Evolutionary conservation across 1,284 basidiomycete species (phyloP), one percentile per base, ranked within the genome.

Genomic region (Flammula alnicola): DNA sequence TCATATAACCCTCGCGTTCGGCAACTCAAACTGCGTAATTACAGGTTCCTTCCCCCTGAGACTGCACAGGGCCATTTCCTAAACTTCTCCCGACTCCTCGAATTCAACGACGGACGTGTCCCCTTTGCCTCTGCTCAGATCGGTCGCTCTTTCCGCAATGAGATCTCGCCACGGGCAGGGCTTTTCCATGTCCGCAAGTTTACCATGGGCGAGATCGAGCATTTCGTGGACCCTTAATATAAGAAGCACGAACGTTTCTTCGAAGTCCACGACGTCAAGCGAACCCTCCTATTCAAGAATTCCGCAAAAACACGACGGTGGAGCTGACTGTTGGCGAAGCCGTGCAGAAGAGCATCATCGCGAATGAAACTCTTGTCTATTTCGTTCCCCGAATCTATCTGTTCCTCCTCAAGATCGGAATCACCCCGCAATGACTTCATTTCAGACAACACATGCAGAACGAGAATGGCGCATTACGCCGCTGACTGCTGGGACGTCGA

Each of bases 141-240:
- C 61, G 97, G 97, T 47, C 88, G 92, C 58, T 87, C 91, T 25
- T 99, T 99, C 85, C 85, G 97, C 55, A 99, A 99, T 70, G 97
- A 99, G 70, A 99, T 99, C 64, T 95, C 94, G 5, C 97, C 97
- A 20, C 89, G 93, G 50, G 93, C 95, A 46, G 97, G 96, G 52
- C 80, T 99, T 39, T 80, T 99, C 44, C 94, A 96, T 58, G 97
- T 99, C 33, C 90, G 96, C 58, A 96, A 99, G 70, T 99, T 99
- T 75, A 97, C 93, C 29, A 98, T 99, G 96, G 97, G 95, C 47
- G 97, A 99, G 76, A 98, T 99, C 69, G 97, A 99, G 74, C 96
- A 99, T 77, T 99, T 80, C 63, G 96, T 99, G 60, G 96, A 99
- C 75, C 97, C 96, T 5, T 79, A 83, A 46, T 88, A 98, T 77